Base-by-base conservation (phyloP, 495 filamentous ascomycete genomes). In the Aspergillus egyptiacus region DNA sequence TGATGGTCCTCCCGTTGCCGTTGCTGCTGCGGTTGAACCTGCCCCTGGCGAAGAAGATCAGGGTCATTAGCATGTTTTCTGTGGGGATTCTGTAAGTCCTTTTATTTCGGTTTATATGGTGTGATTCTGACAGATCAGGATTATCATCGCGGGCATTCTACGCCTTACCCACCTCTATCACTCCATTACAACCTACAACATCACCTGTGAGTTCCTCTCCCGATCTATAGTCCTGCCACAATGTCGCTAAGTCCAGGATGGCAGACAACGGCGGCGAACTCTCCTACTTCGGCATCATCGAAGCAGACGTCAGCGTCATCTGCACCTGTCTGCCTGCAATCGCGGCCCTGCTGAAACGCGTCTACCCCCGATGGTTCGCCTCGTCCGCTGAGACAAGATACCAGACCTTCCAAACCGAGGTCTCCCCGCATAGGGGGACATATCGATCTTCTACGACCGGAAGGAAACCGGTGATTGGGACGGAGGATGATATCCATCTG, bases 191-290 rank as follows among this genome's bases (percentile, higher is more conserved):
- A 37, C 44, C 4, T 46, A 46, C 13, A 46, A 46, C 22, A 46
- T 46, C 32, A 46, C 44, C 22, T 46, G 44, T 46, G 18, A 10
- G 43, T 10, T 11, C 41, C 4, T 19, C 14, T 19, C 3, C 11
- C 24, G n/a, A 6, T 27, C 24, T 27, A 2, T 20, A 3, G 8
- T 9, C 6, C 18, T 37, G 22, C 17, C 3, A 23, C 23, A 15
- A 3, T 24, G 1, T 10, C 22, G 18, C 24, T 25, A 15, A 17
- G 8, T 22, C 18, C 19, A 7, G 30, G 10, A 3, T 9, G 6
- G 23, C 44, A 46, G 44, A 46, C 32, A 46, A 46, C 32, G 44
- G 44, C 18, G 44, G 31, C 32, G 31, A 46, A 13, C 18, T 46
- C 31, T 46, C 44, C 17, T 46, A 35, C 31, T 46, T 46, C n/a